Evolutionary conservation across 2,329 filamentous ascomycete genomes (phyloP).

Genomic region (Ramularia endophylla): DNA sequence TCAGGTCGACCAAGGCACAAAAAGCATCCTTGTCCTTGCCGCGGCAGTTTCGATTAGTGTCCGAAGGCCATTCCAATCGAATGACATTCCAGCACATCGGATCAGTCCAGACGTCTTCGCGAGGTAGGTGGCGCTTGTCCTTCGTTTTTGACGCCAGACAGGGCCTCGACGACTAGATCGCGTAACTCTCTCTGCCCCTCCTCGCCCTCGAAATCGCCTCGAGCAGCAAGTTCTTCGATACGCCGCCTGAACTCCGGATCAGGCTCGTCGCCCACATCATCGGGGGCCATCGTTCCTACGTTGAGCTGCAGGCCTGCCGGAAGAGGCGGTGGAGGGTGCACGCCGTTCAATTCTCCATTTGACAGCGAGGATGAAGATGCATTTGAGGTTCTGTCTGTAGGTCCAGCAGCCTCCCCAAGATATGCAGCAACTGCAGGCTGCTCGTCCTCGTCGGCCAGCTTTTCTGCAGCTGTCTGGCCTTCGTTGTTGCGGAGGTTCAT

Average conservation of each 20-base stretch:
- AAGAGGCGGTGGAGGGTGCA: conserved; percentile 52
- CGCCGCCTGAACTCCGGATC: conserved; percentile 78
- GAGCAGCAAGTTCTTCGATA: conserved; percentile 81
- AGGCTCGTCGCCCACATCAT: conserved; percentile 54
- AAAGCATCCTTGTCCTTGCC: too few species aligned
- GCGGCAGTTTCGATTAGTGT: too few species aligned
- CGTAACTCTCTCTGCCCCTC: conserved; percentile 75
- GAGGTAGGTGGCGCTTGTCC: conserved; percentile 37
- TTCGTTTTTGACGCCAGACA: conserved; percentile 57
- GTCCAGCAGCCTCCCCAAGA: conserved; percentile 42
- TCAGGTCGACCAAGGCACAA: too few species aligned
- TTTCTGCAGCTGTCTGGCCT: conserved; percentile 73
- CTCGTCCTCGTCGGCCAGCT: conserved; percentile 71
- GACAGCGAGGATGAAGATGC: conserved; percentile 25
- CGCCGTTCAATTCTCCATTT: conserved; percentile 18
- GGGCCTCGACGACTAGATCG: conserved; percentile 71
- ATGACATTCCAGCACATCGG: too few species aligned
- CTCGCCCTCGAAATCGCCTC: conserved; percentile 76
- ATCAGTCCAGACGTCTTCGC: conserved; percentile 16
- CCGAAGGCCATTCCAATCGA: background rate
- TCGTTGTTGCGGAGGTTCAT: conserved; percentile 61
- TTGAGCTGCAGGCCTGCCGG: conserved; percentile 74
- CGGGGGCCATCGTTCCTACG: conserved; percentile 62
- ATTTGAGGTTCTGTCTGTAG: conserved; percentile 17
- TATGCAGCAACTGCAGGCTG: conserved; percentile 71